Base-by-base conservation (phyloP, 306 rosid species). In the Fagus crenata region DNA sequence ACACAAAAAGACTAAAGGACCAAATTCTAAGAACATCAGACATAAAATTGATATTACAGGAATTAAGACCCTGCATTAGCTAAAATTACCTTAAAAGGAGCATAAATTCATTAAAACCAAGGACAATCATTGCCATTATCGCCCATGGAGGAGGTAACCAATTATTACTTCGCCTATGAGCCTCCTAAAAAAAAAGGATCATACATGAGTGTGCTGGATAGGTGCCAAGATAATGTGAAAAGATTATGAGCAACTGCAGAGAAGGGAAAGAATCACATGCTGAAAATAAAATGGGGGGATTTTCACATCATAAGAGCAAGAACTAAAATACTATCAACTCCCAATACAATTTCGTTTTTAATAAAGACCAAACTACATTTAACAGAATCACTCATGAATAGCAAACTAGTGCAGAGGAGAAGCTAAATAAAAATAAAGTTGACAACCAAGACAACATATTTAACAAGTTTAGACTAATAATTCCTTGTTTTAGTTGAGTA, bases 131-230 rank as follows among this genome's bases (percentile, higher is more conserved):
- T 3, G 92, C 93, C 84, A 87, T n/a, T 43, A 94, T 92, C 67
- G 96, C 87, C 98, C 98, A 94, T 63, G 92, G 91, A 88, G 98
- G 96, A 73, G 98, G 98, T 73, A 90, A 69, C 98, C 97, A 88
- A 79, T 87, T 88, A 85, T 89, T 94, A 81, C 84, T 89, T 46
- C 88, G 86, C 90, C 80, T 92, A 82, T 86, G 77, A 56, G 97
- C 98, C 81, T 88, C 98, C 98, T 94, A 60, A 75, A 7, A 39
- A 7, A 11, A 64, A 67, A 51, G 70, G 41, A 35, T 51, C 35
- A 14, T 36, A 67, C n/a, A 40, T 80, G 18, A 78, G 81, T 60
- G 32, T 35, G 76, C 69, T 4, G 18, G 18, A 68, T 32, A 43
- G 70, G 63, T 54, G 56, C 46, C 32, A 40, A 46, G 75, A 74